Evolutionary conservation across 257 asterid species (phyloP).

Genomic region (Solanum paucissectum): DNA sequence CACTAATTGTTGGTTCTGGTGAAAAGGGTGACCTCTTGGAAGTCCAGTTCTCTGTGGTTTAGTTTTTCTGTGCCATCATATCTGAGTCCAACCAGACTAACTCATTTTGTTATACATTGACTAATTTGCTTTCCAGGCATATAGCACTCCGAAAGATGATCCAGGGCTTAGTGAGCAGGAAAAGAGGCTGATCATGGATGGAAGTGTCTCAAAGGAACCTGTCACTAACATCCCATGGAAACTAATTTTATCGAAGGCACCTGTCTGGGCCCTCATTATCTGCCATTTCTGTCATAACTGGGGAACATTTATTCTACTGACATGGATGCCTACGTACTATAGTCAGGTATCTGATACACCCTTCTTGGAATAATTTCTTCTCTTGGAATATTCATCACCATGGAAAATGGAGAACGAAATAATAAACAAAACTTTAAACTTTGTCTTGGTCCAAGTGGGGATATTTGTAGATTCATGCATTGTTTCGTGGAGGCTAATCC

Average conservation of each 20-base stretch:
- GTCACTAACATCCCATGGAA: conserved; percentile 88
- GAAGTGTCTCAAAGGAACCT: conserved; percentile 54
- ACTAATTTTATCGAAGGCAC: conserved; percentile 70
- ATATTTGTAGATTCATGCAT: neutral
- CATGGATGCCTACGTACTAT: conserved; percentile 98
- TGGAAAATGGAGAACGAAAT: neutral
- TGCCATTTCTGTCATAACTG: conserved; percentile 99
- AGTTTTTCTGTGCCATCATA: neutral
- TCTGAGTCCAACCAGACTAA: neutral
- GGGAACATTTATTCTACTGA: conserved; percentile 96
- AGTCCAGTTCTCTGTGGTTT: neutral
- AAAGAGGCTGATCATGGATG: conserved; percentile 52
- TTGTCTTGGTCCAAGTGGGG: neutral
- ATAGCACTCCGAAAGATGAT: conserved; percentile 84
- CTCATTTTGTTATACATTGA: neutral
- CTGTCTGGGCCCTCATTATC: conserved; percentile 98
- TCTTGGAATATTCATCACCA: neutral
- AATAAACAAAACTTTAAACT: neutral
- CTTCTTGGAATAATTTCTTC: neutral
- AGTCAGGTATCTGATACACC: conserved; percentile 53
- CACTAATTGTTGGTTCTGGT: neutral
- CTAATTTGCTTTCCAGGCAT: conserved; percentile 40
- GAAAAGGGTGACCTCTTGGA: neutral
- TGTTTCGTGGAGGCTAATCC: neutral
- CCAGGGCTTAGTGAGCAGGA: conserved; percentile 58